phyloP scores from a whole-genome alignment of 768 basidiomycete genomes.

The Wakefieldia striispora region DNA sequence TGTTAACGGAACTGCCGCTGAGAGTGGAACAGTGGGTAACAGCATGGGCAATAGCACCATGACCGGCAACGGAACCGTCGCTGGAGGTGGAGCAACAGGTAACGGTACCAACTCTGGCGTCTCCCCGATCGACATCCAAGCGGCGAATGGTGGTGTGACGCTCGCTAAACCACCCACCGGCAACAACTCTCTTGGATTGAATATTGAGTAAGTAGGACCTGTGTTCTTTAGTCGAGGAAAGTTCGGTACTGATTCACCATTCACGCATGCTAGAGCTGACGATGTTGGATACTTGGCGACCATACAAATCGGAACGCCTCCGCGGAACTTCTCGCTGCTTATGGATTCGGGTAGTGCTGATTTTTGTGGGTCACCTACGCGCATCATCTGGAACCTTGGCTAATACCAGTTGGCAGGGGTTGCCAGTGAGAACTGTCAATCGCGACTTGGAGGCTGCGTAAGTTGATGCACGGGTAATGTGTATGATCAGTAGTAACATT shows the following conservation, averaged over 20 bases:
- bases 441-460: slow-evolving; percentile 42
- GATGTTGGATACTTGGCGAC: slow-evolving; percentile 60
- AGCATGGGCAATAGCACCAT: too few relatives aligned
- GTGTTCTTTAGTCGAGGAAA: neutral
- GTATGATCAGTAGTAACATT: slow-evolving; percentile 18
- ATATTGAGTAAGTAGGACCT: slow-evolving; percentile 55
- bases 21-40: slow-evolving; percentile 1
- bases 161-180: slow-evolving; percentile 40
- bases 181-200: slow-evolving; percentile 59
- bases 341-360: slow-evolving; percentile 75
- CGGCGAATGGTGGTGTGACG: slow-evolving; percentile 39
- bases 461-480: slow-evolving; percentile 14
- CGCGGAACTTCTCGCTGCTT: slow-evolving; percentile 51
- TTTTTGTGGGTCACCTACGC: slow-evolving; percentile 38
- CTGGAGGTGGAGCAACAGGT: slow-evolving; percentile 11
- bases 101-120: slow-evolving; percentile 31
- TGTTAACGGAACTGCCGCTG: slow-evolving; percentile 8
- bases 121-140: slow-evolving; percentile 36
- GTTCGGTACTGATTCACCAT: neutral
- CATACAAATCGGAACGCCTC: slow-evolving; percentile 66
- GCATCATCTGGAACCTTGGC: neutral
- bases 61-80: slow-evolving; percentile 5
- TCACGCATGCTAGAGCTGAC: slow-evolving; percentile 34
- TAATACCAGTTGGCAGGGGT: slow-evolving; percentile 37
- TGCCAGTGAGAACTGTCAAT: slow-evolving; percentile 51